A percentile compares a stretch with the other conserved stretches of the same genome.
Evolutionary conservation across 768 basidiomycete species (phyloP).

Genomic region (Basidioascus undulatus): DNA sequence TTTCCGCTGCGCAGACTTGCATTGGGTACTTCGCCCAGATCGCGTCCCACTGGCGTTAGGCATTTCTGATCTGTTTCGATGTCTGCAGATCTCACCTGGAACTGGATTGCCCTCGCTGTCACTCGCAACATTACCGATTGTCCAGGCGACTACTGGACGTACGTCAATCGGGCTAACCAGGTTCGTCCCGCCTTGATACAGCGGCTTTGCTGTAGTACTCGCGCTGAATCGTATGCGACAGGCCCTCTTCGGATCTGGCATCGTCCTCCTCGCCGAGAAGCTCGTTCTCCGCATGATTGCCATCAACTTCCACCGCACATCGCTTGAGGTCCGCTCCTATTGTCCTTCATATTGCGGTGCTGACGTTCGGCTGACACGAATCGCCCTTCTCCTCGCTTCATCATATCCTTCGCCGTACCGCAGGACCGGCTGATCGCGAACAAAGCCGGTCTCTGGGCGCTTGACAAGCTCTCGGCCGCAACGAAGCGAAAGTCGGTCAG

Average conservation of each 20-base stretch:
- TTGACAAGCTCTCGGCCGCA: conserved; percentile 35
- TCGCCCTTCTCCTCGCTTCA: not conserved
- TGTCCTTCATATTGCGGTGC: no score
- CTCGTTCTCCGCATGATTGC: conserved; percentile 48
- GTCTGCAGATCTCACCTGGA: no score
- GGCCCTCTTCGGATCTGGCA: conserved; percentile 24
- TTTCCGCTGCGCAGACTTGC: no score
- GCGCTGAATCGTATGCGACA: conserved; percentile 9
- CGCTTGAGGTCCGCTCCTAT: conserved; percentile 24
- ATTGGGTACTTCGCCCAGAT: no score
- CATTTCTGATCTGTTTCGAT: no score
- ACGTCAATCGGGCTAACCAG: conserved; percentile 51
- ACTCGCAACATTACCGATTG: conserved; percentile 35
- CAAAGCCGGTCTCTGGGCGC: conserved; percentile 37
- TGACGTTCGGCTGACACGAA: no score
- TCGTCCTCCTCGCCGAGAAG: conserved; percentile 29
- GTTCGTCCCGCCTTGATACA: conserved; percentile 17
- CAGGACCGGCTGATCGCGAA: conserved; percentile 44
- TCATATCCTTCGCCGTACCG: not conserved
- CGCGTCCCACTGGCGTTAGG: conserved; percentile 37
- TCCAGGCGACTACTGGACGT: conserved; percentile 39
- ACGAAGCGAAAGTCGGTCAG: not conserved
- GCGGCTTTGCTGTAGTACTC: no score
- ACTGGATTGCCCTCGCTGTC: conserved; percentile 46
- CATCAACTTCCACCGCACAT: conserved; percentile 53